A percentile compares a stretch with the other conserved stretches of the same genome.
Evolutionary conservation across 1,284 basidiomycete genomes (phyloP).

Genomic region (Dichomitus squalens): DNA sequence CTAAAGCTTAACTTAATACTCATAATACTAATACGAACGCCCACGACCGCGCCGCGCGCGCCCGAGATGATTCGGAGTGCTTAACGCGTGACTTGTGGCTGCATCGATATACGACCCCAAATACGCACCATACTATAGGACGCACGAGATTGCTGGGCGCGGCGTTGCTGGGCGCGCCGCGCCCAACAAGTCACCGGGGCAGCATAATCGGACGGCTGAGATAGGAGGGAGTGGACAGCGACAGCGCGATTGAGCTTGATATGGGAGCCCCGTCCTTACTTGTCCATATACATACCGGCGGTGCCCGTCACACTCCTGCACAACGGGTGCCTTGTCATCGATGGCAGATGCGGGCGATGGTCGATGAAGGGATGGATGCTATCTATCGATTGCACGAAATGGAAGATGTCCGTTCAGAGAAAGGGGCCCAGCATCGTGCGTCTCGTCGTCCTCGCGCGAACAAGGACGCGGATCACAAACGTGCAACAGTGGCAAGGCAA

Average conservation of each 20-base stretch:
- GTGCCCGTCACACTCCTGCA: not conserved
- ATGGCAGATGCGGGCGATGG: not conserved
- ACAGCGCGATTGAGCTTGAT: not conserved
- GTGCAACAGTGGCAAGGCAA: not conserved
- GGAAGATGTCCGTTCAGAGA: slow-evolving; percentile 1
- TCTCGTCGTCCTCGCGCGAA: not conserved
- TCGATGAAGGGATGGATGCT: not conserved
- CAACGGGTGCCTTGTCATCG: slow-evolving; percentile 6
- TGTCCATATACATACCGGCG: not conserved
- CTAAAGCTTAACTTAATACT: slow-evolving; percentile 8
- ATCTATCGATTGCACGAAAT: slow-evolving; percentile 15
- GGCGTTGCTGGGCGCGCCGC: not conserved
- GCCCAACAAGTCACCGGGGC: not conserved
- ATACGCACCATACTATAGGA: not conserved
- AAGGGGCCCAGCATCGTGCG: not conserved
- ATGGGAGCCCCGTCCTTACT: not conserved
- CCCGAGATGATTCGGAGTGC: too few species aligned
- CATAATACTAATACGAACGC: not conserved
- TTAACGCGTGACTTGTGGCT: too few species aligned
- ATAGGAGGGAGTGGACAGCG: not conserved
- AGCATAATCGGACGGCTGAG: not conserved
- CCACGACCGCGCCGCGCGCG: not conserved
- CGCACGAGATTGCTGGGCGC: not conserved
- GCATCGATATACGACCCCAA: too few species aligned
- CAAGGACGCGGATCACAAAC: not conserved